phyloP scores from a whole-genome alignment of 2,329 filamentous ascomycete genomes.

The Epichloe sylvatica region DNA sequence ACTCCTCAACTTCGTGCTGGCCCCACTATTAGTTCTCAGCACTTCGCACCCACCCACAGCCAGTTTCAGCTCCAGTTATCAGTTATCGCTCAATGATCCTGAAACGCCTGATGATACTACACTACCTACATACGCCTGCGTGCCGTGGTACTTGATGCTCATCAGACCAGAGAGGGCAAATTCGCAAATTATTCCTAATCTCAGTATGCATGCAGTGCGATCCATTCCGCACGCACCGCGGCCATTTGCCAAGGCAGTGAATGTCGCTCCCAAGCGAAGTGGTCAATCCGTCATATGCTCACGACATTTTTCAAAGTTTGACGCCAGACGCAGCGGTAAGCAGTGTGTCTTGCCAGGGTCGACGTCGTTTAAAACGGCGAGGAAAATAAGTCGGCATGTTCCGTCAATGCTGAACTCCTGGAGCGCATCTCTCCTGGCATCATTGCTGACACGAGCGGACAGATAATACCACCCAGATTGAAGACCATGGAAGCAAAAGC shows the following conservation, averaged over 20 bases:
- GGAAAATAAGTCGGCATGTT: not conserved
- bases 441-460: not conserved
- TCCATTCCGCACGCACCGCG: not conserved
- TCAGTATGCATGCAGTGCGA: slow-evolving; percentile 3
- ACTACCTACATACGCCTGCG: too few species aligned
- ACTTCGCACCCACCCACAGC: too few species aligned
- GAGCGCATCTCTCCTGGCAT: not conserved
- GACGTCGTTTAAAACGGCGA: not conserved
- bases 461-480: not conserved
- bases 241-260: not conserved
- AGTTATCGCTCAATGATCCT: too few species aligned
- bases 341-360: not conserved
- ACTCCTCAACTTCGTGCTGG: too few species aligned
- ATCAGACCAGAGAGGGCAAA: too few species aligned
- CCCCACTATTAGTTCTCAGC: too few species aligned
- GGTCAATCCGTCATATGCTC: not conserved
- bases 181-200: not conserved
- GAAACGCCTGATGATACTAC: too few species aligned
- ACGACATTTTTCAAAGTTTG: slow-evolving; percentile 3
- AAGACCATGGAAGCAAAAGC: not conserved
- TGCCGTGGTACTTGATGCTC: too few species aligned
- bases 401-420: not conserved
- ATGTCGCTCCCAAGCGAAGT: not conserved
- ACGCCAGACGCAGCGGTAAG: slow-evolving; percentile 2
- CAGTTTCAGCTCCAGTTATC: too few species aligned